Evolutionary conservation across 2,329 filamentous ascomycete genomes (phyloP).

Genomic region (Botrytis cinerea): DNA sequence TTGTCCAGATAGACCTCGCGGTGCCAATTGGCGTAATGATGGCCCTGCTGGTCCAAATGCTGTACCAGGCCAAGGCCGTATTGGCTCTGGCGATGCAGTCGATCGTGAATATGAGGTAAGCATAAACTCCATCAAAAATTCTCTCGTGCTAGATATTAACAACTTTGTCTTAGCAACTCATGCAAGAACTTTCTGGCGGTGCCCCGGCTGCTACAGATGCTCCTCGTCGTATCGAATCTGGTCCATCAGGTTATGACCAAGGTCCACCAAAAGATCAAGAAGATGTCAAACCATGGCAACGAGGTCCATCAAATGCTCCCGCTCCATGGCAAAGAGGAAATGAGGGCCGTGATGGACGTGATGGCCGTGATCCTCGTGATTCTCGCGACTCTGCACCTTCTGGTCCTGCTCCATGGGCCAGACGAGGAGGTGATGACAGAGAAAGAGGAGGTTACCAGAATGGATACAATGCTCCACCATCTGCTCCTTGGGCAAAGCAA

Average conservation of each 20-base stretch:
- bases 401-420: constrained; percentile 61
- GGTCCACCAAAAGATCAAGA: constrained; percentile 45
- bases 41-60: constrained; percentile 51
- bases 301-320: constrained; percentile 78
- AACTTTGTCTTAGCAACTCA: constrained; percentile 71
- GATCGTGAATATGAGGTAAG: constrained; percentile 93
- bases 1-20: constrained; percentile 80
- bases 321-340: constrained; percentile 69
- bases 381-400: constrained; percentile 42
- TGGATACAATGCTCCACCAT: constrained; percentile 51
- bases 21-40: constrained; percentile 88
- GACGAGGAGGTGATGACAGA: constrained; percentile 53
- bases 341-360: constrained; percentile 42
- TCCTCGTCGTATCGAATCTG: constrained; percentile 83
- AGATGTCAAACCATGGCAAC: constrained; percentile 83
- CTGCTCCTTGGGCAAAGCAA: constrained; percentile 44
- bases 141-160: constrained; percentile 31
- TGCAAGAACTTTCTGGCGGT: constrained; percentile 91
- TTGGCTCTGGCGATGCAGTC: constrained; percentile 77
- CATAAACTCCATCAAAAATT: constrained; percentile 26
- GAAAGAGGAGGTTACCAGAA: constrained; percentile 51
- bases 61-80: constrained; percentile 57
- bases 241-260: constrained; percentile 63
- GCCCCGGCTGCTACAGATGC: constrained; percentile 58
- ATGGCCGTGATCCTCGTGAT: constrained; percentile 41